Percentiles rank a stretch among this genome's conserved stretches.
Conservation (phyloP, 1,139 yeast genomes). For the Torulaspora globosa region DNA sequence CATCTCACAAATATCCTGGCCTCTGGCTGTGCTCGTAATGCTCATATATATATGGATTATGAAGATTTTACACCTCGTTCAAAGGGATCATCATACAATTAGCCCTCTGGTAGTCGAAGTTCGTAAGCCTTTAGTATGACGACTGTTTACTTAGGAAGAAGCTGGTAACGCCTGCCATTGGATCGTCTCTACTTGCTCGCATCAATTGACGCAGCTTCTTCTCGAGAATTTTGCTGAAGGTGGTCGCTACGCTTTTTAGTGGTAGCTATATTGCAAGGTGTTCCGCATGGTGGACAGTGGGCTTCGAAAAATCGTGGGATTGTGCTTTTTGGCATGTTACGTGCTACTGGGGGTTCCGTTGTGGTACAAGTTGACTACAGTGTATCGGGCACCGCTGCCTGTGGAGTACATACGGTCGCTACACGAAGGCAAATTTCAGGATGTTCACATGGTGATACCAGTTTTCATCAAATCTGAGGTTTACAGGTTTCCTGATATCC, state of each 20-base stretch:
- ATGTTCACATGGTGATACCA: conserved; percentile 41
- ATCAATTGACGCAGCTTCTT: neutral
- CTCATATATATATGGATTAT: neutral
- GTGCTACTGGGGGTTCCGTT: conserved; percentile 66
- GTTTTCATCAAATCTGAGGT: conserved; percentile 45
- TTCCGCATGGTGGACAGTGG: conserved; percentile 6
- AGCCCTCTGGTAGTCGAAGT: too few species aligned
- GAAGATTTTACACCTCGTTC: neutral
- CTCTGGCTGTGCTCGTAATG: neutral
- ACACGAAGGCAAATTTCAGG: conserved; percentile 34
- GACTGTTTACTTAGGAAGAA: neutral
- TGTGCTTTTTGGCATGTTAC: conserved; percentile 39
- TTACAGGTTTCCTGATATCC: conserved; percentile 44
- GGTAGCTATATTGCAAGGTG: neutral
- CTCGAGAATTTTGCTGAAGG: neutral
- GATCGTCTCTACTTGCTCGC: neutral
- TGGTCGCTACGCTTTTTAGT: neutral
- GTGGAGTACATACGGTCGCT: conserved; percentile 46
- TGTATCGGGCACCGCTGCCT: conserved; percentile 74
- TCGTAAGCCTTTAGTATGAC: neutral
- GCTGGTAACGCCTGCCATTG: neutral
- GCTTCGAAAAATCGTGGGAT: conserved; percentile 27
- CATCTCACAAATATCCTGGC: neutral
- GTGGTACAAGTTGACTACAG: conserved; percentile 66
- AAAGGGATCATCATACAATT: neutral